Evolutionary conservation across 163 green algal genomes (phyloP), one percentile per base, ranked within the genome.

Genomic region (Scenedesmus sp.): DNA sequence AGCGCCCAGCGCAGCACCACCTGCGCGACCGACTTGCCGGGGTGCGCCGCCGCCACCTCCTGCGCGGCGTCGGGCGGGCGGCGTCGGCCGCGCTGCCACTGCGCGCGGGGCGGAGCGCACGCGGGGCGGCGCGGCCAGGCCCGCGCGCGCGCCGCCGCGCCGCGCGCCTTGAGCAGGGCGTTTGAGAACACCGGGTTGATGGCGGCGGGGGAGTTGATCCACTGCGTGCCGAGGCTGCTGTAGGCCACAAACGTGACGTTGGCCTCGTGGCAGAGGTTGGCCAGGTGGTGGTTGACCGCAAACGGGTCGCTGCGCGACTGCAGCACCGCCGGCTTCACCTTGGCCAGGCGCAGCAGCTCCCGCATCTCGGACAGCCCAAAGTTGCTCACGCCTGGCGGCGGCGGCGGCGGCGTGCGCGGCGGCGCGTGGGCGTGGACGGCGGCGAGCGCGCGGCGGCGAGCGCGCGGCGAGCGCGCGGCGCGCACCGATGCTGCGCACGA

Each of bases 151-250:
- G 7, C 10, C 39, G 39, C 39, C 39, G 39, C 39, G 50, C 60
- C 11, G 18, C 72, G 13, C 50, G 74, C 74, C 74, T 81, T 33
- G 1, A 81, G 45, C 11, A 75, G 24, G 3, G 48, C 34, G 42
- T 50, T 73, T 18, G 14, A 29, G 15, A 62, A 34, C 29, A 81
- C 74, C 20, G 74, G 74, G 53, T 81, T 81, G 53, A 60, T 11
- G 6, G 69, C 13, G 28, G 54, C 69, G 4, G 69, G 69, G 17
- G 73, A 58, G 26, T 75, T 75, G 24, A 75, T 50, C 74, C 74
- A 93, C 82, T 96, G 93, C 24, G 85, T 92, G 3, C 93, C 93
- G 14, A 97, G 85, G 3, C 75, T 88, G 71, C 66, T 89, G 84
- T 96, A 97, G 10, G 70, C 91, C n/a, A 87, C 81, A 31, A 91